A percentile compares a stretch with the other conserved stretches of the same genome.
These are phyloP conservation scores for Candida sphagnicola DNA, from an alignment of 805 yeast genomes.

Conservation along the genomic window DNA sequence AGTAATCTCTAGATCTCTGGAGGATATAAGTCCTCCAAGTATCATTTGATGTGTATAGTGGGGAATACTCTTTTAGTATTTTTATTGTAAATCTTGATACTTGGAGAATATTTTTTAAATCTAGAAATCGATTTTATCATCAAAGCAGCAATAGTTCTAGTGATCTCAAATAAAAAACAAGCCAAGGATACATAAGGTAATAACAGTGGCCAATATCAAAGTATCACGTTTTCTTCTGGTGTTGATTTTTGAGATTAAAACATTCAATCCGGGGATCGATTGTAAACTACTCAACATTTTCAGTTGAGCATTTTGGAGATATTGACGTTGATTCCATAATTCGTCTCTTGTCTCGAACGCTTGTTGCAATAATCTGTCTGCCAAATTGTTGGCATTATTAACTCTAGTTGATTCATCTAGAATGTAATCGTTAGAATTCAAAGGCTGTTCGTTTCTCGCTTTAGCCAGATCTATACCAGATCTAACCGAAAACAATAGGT, in stretches of 20 bases:
- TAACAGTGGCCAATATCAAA: slow-evolving; percentile 70
- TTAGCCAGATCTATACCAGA: slow-evolving; percentile 74
- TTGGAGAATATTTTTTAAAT: too few species aligned
- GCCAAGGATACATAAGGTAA: slow-evolving; percentile 67
- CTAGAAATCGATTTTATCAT: too few species aligned
- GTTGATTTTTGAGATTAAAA: slow-evolving; percentile 72
- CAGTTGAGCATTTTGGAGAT: slow-evolving; percentile 60
- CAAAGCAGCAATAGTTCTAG: too few species aligned
- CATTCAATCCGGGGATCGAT: slow-evolving; percentile 79
- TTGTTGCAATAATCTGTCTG: slow-evolving; percentile 76
- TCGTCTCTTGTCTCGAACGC: slow-evolving; percentile 91
- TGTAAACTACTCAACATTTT: slow-evolving; percentile 58
- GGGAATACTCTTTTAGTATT: too few species aligned
- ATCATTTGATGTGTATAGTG: too few species aligned
- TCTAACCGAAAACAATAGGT: slow-evolving; percentile 71
- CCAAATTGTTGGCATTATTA: slow-evolving; percentile 66
- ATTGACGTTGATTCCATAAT: slow-evolving; percentile 64
- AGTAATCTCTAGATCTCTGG: too few species aligned
- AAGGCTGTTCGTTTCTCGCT: slow-evolving; percentile 22
- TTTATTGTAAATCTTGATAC: too few species aligned
- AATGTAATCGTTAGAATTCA: slow-evolving; percentile 65
- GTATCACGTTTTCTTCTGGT: slow-evolving; percentile 88
- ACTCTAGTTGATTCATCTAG: slow-evolving; percentile 73
- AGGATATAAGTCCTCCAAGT: too few species aligned
- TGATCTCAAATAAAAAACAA: slow-evolving; percentile 49